Percentiles rank a stretch among this genome's conserved stretches.
Conservation (phyloP, 148 eudicot species). For the Arctostaphylos glauca region DNA sequence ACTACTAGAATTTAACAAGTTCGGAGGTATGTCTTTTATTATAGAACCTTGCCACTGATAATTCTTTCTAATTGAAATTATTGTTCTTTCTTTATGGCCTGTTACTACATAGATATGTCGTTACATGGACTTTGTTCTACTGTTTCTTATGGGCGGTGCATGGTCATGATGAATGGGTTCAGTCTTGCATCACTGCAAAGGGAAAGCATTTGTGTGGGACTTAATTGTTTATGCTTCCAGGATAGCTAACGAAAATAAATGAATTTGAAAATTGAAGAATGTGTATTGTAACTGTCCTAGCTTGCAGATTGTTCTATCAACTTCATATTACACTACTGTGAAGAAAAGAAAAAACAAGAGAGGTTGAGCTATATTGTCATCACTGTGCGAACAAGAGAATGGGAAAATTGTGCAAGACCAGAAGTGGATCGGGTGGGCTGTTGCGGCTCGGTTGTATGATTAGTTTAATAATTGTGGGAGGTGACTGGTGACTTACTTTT, state of each 20-base stretch:
- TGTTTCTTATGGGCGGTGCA: not conserved
- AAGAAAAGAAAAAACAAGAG: not conserved
- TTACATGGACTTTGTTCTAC: not conserved
- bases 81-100: not conserved
- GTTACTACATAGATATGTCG: not conserved
- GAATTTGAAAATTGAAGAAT: not conserved
- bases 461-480: not conserved
- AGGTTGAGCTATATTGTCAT: not conserved
- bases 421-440: not conserved
- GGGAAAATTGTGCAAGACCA: not conserved
- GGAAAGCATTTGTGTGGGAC: not conserved
- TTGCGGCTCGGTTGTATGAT: not conserved
- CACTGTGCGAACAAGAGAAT: not conserved
- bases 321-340: not conserved
- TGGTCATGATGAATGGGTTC: not conserved
- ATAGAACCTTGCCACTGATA: conserved; percentile 31
- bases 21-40: conserved; percentile 58
- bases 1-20: conserved; percentile 33
- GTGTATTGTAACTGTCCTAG: not conserved
- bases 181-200: not conserved
- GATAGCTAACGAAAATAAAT: not conserved
- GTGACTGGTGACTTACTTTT: not conserved
- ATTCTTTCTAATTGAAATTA: conserved; percentile 37
- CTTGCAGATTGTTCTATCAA: not conserved
- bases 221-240: not conserved